These are phyloP conservation scores for Tuber microsphaerosporum DNA, from an alignment of 495 filamentous ascomycete genomes.

Conservation along the genomic window DNA sequence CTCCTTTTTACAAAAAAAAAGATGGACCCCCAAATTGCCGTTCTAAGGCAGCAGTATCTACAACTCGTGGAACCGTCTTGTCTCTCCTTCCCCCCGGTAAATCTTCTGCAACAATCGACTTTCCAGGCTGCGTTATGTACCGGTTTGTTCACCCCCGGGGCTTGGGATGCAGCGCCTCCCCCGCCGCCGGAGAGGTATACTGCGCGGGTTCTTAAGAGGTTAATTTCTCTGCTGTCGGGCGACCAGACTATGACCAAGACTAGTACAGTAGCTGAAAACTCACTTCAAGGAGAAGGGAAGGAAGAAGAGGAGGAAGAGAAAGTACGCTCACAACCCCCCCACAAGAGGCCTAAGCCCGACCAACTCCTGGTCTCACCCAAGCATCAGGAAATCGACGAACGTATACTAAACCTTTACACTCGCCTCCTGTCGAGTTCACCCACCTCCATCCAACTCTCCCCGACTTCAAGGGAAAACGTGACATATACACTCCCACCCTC, in stretches of 20 bases:
- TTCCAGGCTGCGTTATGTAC: constrained; percentile 29
- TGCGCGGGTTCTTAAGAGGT: constrained; percentile 24
- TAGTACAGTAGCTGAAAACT: neutral
- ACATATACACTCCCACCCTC: constrained; percentile 33
- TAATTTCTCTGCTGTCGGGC: constrained; percentile 18
- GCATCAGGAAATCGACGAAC: constrained; percentile 26
- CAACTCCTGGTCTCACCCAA: constrained; percentile 11
- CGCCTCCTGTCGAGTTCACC: constrained; percentile 16
- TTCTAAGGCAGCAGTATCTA: constrained; percentile 34
- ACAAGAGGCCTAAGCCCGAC: constrained; percentile 19
- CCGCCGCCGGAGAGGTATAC: constrained; percentile 34
- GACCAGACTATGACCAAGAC: neutral
- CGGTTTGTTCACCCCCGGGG: constrained; percentile 18
- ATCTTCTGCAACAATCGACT: constrained; percentile 13
- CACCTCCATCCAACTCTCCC: constrained; percentile 7
- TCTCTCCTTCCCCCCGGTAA: constrained; percentile 22
- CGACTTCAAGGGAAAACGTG: constrained; percentile 16
- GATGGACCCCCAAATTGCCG: constrained; percentile 25
- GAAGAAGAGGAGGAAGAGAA: constrained; percentile 16
- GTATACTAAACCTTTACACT: constrained; percentile 29
- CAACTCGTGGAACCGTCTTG: constrained; percentile 32
- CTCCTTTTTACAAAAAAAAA: neutral
- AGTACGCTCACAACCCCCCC: constrained; percentile 18
- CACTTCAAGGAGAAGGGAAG: neutral
- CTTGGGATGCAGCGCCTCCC: neutral